phyloP scores from a whole-genome alignment of 2,329 filamentous ascomycete species.

The Aspergillus sp. region DNA sequence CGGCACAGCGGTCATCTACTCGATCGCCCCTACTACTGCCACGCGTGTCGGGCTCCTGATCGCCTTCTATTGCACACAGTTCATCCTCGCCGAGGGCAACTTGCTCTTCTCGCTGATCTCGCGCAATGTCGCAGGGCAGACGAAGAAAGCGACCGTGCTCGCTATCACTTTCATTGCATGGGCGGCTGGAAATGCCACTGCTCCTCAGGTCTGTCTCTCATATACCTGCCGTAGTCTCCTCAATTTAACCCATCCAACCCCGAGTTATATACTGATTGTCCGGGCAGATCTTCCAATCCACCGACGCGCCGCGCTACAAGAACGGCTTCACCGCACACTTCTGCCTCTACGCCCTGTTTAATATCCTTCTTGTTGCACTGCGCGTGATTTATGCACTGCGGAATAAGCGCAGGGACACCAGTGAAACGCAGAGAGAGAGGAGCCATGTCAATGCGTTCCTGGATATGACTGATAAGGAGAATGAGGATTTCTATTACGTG shows the following conservation, averaged over 20 bases:
- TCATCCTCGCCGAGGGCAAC: conserved; percentile 68
- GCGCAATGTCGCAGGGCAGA: conserved; percentile 68
- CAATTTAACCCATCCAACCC: too few relatives aligned
- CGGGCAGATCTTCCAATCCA: neutral
- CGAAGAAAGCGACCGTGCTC: conserved; percentile 65
- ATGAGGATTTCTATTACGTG: too few relatives aligned
- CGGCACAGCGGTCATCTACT: conserved; percentile 68
- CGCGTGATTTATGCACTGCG: too few relatives aligned
- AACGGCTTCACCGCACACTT: conserved; percentile 3
- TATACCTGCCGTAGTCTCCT: too few relatives aligned
- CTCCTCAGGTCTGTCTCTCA: conserved; percentile 6
- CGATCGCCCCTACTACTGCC: conserved; percentile 52
- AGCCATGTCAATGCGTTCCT: too few relatives aligned
- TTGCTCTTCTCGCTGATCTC: conserved; percentile 44
- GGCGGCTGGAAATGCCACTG: conserved; percentile 18
- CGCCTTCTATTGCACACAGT: conserved; percentile 69
- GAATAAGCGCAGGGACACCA: too few relatives aligned
- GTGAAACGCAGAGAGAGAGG: too few relatives aligned
- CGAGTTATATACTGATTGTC: too few relatives aligned
- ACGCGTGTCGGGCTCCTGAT: conserved; percentile 65
- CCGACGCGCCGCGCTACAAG: neutral
- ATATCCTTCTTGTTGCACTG: neutral
- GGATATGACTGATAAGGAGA: too few relatives aligned
- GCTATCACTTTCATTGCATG: conserved; percentile 61
- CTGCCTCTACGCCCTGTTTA: neutral